Percentiles rank a stretch among this genome's conserved stretches.
These are phyloP conservation scores for Fusarium annulatum DNA, from an alignment of 2,329 filamentous ascomycete species.

Conservation along the genomic window DNA sequence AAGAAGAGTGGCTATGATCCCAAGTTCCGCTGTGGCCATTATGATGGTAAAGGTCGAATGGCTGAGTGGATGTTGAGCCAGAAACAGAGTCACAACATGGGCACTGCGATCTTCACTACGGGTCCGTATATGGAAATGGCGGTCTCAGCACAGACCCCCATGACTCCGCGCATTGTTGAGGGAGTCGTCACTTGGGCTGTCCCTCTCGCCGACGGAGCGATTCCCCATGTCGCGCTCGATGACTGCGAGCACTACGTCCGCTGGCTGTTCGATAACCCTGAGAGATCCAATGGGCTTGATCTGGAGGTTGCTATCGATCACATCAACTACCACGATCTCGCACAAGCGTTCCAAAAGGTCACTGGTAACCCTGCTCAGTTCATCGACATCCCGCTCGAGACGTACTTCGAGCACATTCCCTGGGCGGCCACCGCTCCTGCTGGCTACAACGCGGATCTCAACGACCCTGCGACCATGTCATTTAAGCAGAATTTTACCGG, in stretches of 20 bases:
- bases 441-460: background rate
- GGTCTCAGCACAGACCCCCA: background rate
- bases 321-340: background rate
- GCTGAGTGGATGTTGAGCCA: conserved; percentile 58
- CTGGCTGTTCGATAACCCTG: conserved; percentile 15
- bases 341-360: conserved; percentile 14
- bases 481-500: conserved; percentile 17
- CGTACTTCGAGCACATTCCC: background rate
- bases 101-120: background rate
- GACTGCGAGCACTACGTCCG: conserved; percentile 28
- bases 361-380: conserved; percentile 20
- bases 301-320: conserved; percentile 21
- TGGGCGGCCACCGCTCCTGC: accelerated
- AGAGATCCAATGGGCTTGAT: conserved; percentile 2
- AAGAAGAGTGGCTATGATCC: conserved; percentile 61
- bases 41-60: conserved; percentile 59
- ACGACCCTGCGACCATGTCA: conserved; percentile 12
- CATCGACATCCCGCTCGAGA: background rate
- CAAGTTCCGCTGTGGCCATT: conserved; percentile 60
- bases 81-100: conserved; percentile 6
- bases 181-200: conserved; percentile 24
- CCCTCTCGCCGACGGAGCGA: background rate
- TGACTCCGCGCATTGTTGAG: conserved; percentile 3
- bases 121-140: conserved; percentile 26
- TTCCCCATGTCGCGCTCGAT: conserved; percentile 18